Evolutionary conservation across 2,329 filamentous ascomycete species (phyloP).

Genomic region (Sarocladium strictum): DNA sequence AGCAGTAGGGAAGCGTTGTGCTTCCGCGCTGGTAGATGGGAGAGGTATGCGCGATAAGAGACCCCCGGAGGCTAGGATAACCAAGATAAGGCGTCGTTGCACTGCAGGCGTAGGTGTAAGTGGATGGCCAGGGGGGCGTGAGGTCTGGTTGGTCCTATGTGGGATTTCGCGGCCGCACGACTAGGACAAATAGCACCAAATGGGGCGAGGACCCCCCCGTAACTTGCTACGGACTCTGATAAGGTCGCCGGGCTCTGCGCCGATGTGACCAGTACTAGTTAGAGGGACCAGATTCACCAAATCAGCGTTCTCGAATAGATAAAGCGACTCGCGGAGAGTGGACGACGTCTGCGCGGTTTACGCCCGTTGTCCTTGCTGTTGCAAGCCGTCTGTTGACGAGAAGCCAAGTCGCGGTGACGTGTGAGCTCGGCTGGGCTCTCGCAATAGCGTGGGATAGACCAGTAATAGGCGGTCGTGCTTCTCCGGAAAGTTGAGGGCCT

Average conservation of each 20-base stretch:
- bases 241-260: slow-evolving; percentile 3
- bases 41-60: slow-evolving; percentile 5
- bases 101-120: slow-evolving; percentile 8
- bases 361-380: background rate
- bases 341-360: slow-evolving; percentile 1
- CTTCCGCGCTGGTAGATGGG: background rate
- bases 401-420: slow-evolving; percentile 6
- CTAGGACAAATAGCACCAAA: background rate
- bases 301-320: slow-evolving; percentile 7
- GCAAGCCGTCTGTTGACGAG: background rate
- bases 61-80: background rate
- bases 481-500: background rate
- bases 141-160: slow-evolving; percentile 3
- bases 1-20: slow-evolving; percentile 1
- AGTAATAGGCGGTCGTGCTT: background rate
- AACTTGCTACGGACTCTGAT: background rate
- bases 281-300: background rate
- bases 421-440: background rate
- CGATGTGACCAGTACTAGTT: slow-evolving; percentile 5
- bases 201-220: slow-evolving; percentile 7
- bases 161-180: slow-evolving; percentile 4
- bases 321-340: slow-evolving; percentile 6
- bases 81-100: slow-evolving; percentile 8
- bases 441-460: background rate
- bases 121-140: slow-evolving; percentile 4